phyloP scores from a whole-genome alignment of 1,139 yeast species.

The Hemisphaericaspora lyxosophila region DNA sequence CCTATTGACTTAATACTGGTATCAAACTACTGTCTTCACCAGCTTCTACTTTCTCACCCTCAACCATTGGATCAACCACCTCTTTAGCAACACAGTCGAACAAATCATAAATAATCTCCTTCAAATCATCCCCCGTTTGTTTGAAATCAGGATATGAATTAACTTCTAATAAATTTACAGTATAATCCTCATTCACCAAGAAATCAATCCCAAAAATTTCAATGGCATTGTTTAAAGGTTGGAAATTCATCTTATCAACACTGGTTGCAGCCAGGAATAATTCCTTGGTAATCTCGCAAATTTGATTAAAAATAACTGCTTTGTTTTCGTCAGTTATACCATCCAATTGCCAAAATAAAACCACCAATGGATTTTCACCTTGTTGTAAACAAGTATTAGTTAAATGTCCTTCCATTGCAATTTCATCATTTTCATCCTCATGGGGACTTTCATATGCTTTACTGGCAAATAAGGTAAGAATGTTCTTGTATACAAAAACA shows the following conservation, averaged over 20 bases:
- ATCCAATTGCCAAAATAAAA: slow-evolving; percentile 61
- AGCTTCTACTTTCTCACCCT: background rate
- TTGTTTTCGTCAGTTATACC: slow-evolving; percentile 36
- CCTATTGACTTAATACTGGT: slow-evolving; percentile 8
- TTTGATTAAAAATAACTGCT: slow-evolving; percentile 47
- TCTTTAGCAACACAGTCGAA: slow-evolving; percentile 48
- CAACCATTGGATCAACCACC: slow-evolving; percentile 20
- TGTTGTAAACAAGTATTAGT: slow-evolving; percentile 92
- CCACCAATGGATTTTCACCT: slow-evolving; percentile 48
- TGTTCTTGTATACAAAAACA: slow-evolving; percentile 76
- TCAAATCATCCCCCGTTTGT: slow-evolving; percentile 83
- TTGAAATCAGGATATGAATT: slow-evolving; percentile 96
- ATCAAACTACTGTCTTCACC: slow-evolving; percentile 6
- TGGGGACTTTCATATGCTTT: slow-evolving; percentile 46
- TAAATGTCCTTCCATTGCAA: slow-evolving; percentile 67
- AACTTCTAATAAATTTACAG: slow-evolving; percentile 72
- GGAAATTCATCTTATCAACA: slow-evolving; percentile 84
- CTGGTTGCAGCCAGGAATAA: slow-evolving; percentile 79
- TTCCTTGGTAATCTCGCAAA: slow-evolving; percentile 64
- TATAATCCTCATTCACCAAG: slow-evolving; percentile 56
- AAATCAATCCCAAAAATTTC: slow-evolving; percentile 91
- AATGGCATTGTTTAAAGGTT: slow-evolving; percentile 77
- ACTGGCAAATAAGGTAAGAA: slow-evolving; percentile 79
- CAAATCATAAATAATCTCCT: slow-evolving; percentile 58
- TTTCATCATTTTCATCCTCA: slow-evolving; percentile 27